Base-by-base conservation (phyloP, 2,329 filamentous ascomycete genomes). In the Epichloe hybrida region DNA sequence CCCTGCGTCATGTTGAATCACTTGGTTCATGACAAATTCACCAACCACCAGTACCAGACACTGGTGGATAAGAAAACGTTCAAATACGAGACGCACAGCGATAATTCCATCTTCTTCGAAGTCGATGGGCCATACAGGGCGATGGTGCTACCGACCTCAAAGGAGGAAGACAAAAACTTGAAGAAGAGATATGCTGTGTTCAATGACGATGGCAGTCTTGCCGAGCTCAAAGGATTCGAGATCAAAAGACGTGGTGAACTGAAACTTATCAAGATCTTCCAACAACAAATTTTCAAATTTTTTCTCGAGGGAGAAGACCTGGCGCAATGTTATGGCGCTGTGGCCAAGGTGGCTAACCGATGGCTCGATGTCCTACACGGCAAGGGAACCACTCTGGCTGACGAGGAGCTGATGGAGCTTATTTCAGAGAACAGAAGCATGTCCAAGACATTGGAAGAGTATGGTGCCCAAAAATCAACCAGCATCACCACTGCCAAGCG, bases 361-460 rank as follows among this genome's bases (percentile, higher is more conserved):
- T 99, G 93, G 93, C 74, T 99, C 4, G 94, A 99, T 66, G 93
- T 99, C 3, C 72, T 99, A 35, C 80, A 97, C 62, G 87, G 81
- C 60, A 90, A 88, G 57, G 93, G 94, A 15, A 77, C 84, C 3
- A 97, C 90, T 1, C 73, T 99, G 13, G 90, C 91, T 0, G 91
- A 99, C 58, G 91, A 97, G 64, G 93, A 98, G 64, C 78, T 99
- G 40, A 97, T 98, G 67, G 91, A 98, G 61, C 83, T 99, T n/a
- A 98, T 99, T 81, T 96, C 89, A 47, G 93, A 99, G 67, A 99
- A 99, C 70, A 84, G 94, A 71, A 97, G 81, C 71, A 98, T 99
- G 93, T 79, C 83, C 17, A 98, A 98, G 70, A 94, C 93, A 0
- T 73, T 99, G 1, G 91, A 96, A 58, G 94, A 99, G 68, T 99